Evolutionary conservation across 768 basidiomycete genomes (phyloP).

Genomic region (Xerocomus spinulosus): DNA sequence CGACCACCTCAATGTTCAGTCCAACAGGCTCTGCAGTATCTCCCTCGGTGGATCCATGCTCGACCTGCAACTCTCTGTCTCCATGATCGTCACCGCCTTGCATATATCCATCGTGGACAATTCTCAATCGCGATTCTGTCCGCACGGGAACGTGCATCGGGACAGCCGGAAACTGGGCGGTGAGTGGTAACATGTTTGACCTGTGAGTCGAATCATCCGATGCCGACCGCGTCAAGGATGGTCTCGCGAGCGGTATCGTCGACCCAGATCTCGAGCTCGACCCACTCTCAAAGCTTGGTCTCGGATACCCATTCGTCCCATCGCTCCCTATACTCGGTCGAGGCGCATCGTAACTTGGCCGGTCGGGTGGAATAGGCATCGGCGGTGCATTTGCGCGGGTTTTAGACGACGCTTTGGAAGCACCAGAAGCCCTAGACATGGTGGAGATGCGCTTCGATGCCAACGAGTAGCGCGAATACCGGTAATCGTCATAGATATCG

Average conservation of each 20-base stretch:
- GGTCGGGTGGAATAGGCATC: constrained; percentile 23
- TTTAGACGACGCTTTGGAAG: constrained; percentile 26
- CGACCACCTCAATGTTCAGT: constrained; percentile 14
- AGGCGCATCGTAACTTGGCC: constrained; percentile 11
- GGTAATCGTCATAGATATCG: constrained; percentile 79
- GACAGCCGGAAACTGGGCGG: constrained; percentile 31
- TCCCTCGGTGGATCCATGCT: constrained; percentile 19
- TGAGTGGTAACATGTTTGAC: constrained; percentile 18
- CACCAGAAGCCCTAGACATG: constrained; percentile 19
- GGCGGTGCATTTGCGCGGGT: constrained; percentile 23
- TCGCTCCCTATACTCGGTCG: constrained; percentile 24
- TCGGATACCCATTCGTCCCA: constrained; percentile 9
- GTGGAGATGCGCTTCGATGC: constrained; percentile 29
- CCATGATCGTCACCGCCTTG: constrained; percentile 17
- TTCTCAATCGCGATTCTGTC: constrained; percentile 28
- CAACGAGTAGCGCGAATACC: constrained; percentile 62
- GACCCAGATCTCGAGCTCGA: constrained; percentile 15
- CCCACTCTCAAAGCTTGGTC: constrained; percentile 27
- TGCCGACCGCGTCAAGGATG: constrained; percentile 17
- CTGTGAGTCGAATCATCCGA: constrained; percentile 24
- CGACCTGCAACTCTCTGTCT: constrained; percentile 14
- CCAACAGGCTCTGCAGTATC: not conserved
- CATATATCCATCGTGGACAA: constrained; percentile 25
- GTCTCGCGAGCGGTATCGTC: constrained; percentile 15
- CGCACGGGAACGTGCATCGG: constrained; percentile 28